Evolutionary conservation across 2,329 filamentous ascomycete genomes (phyloP).

Genomic region (Fusarium verrucosum): DNA sequence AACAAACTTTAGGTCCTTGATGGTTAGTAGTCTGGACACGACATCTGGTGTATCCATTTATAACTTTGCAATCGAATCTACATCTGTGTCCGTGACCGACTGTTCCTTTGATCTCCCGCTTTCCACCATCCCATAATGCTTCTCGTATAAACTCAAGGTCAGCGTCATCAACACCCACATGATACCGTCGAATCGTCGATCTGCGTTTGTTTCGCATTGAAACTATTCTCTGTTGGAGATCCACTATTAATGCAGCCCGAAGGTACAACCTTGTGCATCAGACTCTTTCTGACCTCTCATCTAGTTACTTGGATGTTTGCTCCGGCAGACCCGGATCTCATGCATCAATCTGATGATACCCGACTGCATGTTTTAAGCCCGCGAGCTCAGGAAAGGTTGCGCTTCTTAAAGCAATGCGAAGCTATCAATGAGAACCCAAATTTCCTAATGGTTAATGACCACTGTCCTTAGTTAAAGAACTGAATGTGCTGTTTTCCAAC

Average conservation of each 20-base stretch:
- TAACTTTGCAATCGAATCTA: not conserved
- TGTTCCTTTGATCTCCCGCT: not conserved
- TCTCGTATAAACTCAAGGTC: constrained; percentile 10
- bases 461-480: too few relatives aligned
- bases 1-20: not conserved
- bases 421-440: too few relatives aligned
- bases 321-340: not conserved
- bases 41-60: not conserved
- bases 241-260: not conserved
- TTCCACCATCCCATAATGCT: not conserved
- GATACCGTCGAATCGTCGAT: constrained; percentile 2
- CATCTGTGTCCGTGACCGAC: not conserved
- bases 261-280: not conserved
- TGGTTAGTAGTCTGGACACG: not conserved
- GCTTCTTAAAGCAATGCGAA: too few relatives aligned
- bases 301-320: not conserved
- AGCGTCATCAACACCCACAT: constrained; percentile 4
- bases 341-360: not conserved
- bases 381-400: too few relatives aligned
- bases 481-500: too few relatives aligned
- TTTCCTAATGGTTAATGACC: too few relatives aligned
- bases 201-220: constrained; percentile 29
- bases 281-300: not conserved
- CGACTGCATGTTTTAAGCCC: not conserved
- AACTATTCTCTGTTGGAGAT: not conserved